These are phyloP conservation scores for Aspergillus niger DNA, from an alignment of 2,329 filamentous ascomycete genomes.

Conservation along the genomic window DNA sequence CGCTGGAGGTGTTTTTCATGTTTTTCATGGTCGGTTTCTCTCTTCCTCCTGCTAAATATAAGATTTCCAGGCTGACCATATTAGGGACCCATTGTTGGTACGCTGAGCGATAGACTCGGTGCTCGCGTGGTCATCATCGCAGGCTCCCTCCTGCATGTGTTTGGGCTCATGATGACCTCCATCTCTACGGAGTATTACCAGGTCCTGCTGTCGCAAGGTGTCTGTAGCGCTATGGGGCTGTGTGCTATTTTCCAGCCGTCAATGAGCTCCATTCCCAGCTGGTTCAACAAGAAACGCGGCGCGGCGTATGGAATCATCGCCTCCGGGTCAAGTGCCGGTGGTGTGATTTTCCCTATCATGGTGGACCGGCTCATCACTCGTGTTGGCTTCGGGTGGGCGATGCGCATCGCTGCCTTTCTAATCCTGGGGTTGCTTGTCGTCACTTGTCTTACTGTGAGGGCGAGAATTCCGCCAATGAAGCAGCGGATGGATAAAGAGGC, in stretches of 20 bases:
- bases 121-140: slow-evolving; percentile 55
- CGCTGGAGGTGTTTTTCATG: slow-evolving; percentile 24
- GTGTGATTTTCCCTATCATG: slow-evolving; percentile 63
- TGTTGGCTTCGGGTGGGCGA: slow-evolving; percentile 57
- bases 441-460: background rate
- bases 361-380: slow-evolving; percentile 53
- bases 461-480: background rate
- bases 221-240: slow-evolving; percentile 53
- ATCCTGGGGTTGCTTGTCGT: slow-evolving; percentile 57
- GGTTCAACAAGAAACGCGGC: slow-evolving; percentile 53
- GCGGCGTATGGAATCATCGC: slow-evolving; percentile 30
- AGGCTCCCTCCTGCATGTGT: slow-evolving; percentile 55
- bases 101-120: slow-evolving; percentile 37
- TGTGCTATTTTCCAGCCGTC: slow-evolving; percentile 11
- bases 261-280: slow-evolving; percentile 41
- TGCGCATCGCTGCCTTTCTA: slow-evolving; percentile 57
- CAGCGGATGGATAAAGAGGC: background rate
- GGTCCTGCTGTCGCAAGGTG: slow-evolving; percentile 54
- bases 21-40: background rate
- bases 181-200: slow-evolving; percentile 48
- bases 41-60: slow-evolving; percentile 58
- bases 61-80: slow-evolving; percentile 42
- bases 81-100: background rate
- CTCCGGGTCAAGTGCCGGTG: slow-evolving; percentile 47
- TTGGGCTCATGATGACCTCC: slow-evolving; percentile 56